Conservation (phyloP, 2,329 filamentous ascomycete species). For the Lecanoromycetidae sp. region DNA sequence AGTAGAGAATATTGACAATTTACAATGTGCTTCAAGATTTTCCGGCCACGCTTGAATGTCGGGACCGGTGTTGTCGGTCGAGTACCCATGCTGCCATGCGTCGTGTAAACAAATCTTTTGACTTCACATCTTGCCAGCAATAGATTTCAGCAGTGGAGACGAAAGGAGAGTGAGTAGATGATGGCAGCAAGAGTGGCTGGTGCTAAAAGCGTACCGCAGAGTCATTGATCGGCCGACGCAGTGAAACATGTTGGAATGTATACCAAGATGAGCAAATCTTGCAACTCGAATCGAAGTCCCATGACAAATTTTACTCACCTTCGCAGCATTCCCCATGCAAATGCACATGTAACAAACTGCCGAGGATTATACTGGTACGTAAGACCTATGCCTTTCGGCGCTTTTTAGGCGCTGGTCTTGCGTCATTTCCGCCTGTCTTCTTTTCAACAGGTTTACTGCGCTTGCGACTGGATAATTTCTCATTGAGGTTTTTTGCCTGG, state of each 20-base stretch:
- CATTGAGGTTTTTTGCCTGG: no score
- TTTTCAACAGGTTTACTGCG: no score
- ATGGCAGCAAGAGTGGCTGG: background rate
- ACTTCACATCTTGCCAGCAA: no score
- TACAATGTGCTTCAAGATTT: background rate
- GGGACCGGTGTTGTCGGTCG: background rate
- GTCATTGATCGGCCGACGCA: background rate
- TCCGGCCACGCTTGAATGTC: background rate
- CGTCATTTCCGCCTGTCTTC: no score
- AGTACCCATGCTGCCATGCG: background rate
- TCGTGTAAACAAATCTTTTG: background rate
- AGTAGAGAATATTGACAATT: constrained; percentile 8
- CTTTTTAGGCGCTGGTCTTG: no score
- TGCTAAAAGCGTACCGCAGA: background rate
- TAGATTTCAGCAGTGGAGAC: no score
- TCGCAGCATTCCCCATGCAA: background rate
- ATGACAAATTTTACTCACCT: no score
- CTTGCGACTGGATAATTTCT: no score
- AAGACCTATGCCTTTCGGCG: no score
- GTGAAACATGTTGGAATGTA: background rate
- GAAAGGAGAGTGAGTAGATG: no score
- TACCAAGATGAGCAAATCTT: background rate
- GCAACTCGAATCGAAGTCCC: background rate
- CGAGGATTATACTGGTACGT: no score
- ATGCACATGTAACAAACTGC: no score